Evolutionary conservation across 2,329 filamentous ascomycete genomes (phyloP).

Genomic region (Exophiala sp.): DNA sequence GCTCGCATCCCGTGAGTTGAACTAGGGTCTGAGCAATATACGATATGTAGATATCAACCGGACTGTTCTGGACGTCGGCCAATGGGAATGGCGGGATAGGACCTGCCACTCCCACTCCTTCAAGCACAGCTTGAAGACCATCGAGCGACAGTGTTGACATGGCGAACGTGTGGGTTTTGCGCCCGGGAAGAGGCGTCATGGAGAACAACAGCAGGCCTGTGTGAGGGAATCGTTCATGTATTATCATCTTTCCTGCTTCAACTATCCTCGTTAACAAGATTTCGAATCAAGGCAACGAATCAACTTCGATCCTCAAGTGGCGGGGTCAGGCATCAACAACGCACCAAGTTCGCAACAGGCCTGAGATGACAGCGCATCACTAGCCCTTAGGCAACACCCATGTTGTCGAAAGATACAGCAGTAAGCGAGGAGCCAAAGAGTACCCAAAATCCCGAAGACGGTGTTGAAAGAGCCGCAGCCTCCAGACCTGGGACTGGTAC

Average conservation of each 20-base stretch:
- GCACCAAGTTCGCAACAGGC: background rate
- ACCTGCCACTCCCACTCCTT: constrained; percentile 24
- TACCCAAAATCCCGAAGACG: no score
- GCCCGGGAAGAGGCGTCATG: background rate
- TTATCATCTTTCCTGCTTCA: background rate
- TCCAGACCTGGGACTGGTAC: no score
- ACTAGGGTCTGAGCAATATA: constrained; percentile 66
- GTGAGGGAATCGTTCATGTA: background rate
- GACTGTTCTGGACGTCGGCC: constrained; percentile 35
- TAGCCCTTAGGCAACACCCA: no score
- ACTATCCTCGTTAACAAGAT: background rate
- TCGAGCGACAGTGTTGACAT: constrained; percentile 23
- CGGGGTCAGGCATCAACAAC: background rate
- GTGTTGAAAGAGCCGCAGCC: no score
- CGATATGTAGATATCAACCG: constrained; percentile 67
- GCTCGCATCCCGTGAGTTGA: constrained; percentile 63
- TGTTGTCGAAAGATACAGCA: no score
- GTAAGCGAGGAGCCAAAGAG: no score
- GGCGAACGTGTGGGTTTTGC: background rate
- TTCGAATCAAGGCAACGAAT: background rate
- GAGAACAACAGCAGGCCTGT: background rate
- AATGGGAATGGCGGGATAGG: constrained; percentile 21
- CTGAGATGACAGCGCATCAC: background rate
- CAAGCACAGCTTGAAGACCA: constrained; percentile 29
- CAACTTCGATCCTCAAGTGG: background rate